Conservation (phyloP, 73 alveolate genomes). For the Tetrahymena borealis region DNA sequence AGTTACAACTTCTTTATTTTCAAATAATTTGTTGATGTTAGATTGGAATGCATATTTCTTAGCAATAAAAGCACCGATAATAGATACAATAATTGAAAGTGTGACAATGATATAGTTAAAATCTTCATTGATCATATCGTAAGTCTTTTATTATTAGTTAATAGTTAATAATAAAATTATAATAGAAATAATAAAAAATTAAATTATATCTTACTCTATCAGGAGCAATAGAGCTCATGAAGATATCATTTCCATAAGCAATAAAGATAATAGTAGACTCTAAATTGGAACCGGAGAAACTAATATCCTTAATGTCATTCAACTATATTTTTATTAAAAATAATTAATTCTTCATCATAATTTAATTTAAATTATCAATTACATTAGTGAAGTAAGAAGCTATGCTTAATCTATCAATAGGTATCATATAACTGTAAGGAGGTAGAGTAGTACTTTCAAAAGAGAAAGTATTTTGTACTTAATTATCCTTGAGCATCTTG, state of each 20-base stretch:
- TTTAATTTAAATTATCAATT: background rate
- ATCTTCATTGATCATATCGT: constrained; percentile 36
- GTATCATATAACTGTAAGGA: constrained; percentile 20
- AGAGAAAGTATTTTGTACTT: constrained; percentile 2
- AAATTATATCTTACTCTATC: constrained; percentile 13
- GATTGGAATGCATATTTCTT: background rate
- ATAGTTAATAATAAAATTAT: background rate
- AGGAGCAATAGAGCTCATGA: constrained; percentile 30
- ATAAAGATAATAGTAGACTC: constrained; percentile 27
- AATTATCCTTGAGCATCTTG: constrained; percentile 3
- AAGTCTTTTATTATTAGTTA: constrained; percentile 19
- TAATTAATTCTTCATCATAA: background rate
- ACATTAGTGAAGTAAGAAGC: constrained; percentile 9
- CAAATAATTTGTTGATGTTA: background rate
- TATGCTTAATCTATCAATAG: constrained; percentile 1
- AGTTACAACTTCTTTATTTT: background rate
- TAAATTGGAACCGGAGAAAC: constrained; percentile 16
- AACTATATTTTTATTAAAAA: background rate
- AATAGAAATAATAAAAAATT: background rate
- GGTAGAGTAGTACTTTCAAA: constrained; percentile 39
- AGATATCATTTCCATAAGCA: constrained; percentile 26
- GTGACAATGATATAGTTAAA: constrained; percentile 8
- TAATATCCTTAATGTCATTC: constrained; percentile 6
- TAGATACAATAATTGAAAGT: constrained; percentile 6
- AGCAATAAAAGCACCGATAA: background rate